phyloP scores from a whole-genome alignment of 2,329 filamentous ascomycete genomes.

The Fusarium sp. region DNA sequence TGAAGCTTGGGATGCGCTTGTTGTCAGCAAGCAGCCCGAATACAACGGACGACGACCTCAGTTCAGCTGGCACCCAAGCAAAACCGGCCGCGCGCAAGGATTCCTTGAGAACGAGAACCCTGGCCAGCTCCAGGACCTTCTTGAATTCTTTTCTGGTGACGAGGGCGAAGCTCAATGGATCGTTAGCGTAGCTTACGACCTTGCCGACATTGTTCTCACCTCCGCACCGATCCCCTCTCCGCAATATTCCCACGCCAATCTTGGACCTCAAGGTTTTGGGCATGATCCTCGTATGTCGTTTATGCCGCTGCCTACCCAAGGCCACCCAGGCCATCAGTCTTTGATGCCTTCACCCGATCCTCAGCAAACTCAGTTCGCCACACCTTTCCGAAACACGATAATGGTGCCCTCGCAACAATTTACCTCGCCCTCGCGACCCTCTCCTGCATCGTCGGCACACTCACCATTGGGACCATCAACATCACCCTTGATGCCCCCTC shows the following conservation, averaged over 20 bases:
- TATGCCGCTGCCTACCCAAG: slow-evolving; percentile 50
- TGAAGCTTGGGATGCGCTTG: slow-evolving; percentile 70
- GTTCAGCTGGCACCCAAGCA: slow-evolving; percentile 70
- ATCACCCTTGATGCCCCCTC: slow-evolving; percentile 48
- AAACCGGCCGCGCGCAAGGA: slow-evolving; percentile 67
- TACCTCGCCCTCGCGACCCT: slow-evolving; percentile 44
- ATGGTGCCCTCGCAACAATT: slow-evolving; percentile 51
- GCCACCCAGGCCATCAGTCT: slow-evolving; percentile 44
- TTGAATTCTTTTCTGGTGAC: slow-evolving; percentile 72
- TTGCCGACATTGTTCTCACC: slow-evolving; percentile 61
- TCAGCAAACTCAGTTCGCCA: slow-evolving; percentile 46
- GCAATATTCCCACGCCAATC: slow-evolving; percentile 47
- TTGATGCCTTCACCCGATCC: slow-evolving; percentile 48
- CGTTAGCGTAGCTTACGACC: slow-evolving; percentile 68
- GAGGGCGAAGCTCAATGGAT: slow-evolving; percentile 68
- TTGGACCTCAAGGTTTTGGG: slow-evolving; percentile 42
- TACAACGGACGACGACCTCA: slow-evolving; percentile 66
- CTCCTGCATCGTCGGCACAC: slow-evolving; percentile 50
- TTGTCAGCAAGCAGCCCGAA: slow-evolving; percentile 65
- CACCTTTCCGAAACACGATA: slow-evolving; percentile 50
- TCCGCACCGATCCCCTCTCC: slow-evolving; percentile 49
- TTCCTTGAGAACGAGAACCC: slow-evolving; percentile 72
- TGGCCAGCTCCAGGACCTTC: slow-evolving; percentile 71
- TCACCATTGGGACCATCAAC: slow-evolving; percentile 50
- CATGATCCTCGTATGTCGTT: slow-evolving; percentile 50